Conservation (phyloP, 2,329 filamentous ascomycete genomes). For the Botrytis hyacinthi region DNA sequence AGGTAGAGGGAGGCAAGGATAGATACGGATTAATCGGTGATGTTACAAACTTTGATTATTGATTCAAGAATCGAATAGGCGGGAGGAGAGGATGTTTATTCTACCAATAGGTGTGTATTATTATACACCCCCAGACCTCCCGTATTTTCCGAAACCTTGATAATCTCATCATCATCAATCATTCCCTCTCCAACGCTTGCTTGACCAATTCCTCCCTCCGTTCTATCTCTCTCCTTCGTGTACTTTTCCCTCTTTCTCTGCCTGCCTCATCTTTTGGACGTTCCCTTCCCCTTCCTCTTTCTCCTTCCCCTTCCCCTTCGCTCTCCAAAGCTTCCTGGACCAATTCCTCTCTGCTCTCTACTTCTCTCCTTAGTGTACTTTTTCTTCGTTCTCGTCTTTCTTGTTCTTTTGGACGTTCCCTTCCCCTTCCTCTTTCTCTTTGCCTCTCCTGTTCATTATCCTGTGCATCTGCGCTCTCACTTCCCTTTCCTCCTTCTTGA, state of each 20-base stretch:
- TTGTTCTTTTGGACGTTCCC: background rate
- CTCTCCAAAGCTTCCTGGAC: background rate
- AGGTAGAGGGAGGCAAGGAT: background rate
- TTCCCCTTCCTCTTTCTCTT: background rate
- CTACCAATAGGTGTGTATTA: background rate
- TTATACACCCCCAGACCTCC: background rate
- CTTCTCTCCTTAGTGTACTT: background rate
- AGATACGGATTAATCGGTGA: background rate
- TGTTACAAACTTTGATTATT: background rate
- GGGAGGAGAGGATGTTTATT: background rate
- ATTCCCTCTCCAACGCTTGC: background rate
- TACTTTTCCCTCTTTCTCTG: background rate
- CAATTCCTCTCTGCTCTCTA: background rate
- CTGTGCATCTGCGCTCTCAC: background rate
- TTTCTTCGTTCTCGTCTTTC: background rate
- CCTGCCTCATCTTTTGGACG: background rate
- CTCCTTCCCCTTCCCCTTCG: background rate
- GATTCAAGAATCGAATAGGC: background rate
- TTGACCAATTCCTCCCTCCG: constrained; percentile 1
- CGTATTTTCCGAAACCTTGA: background rate
- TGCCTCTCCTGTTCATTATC: background rate
- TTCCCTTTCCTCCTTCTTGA: too few relatives aligned
- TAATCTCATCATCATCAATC: background rate
- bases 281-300: background rate
- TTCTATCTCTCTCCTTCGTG: background rate